A percentile compares a stretch with the other conserved stretches of the same genome.
These are phyloP conservation scores for Platanthera guangdongensis DNA, from an alignment of 106 monocot species.

Conservation along the genomic window DNA sequence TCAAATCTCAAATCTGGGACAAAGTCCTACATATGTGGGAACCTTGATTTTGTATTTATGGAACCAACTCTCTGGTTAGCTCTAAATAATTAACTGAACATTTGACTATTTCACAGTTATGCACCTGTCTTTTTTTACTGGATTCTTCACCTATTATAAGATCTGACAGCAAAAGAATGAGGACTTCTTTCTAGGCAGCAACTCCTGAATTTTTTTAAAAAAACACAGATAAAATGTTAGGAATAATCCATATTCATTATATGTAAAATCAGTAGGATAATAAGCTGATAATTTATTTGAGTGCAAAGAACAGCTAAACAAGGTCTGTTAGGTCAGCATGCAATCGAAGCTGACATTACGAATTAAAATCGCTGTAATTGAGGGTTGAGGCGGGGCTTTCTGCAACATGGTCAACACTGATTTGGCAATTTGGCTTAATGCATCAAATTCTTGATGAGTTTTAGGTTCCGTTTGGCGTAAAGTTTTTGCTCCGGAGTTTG, in stretches of 20 bases:
- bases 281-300: background rate
- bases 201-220: conserved; percentile 9
- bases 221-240: background rate
- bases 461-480: no score
- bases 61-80: conserved; percentile 4
- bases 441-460: no score
- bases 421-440: background rate
- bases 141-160: conserved; percentile 19
- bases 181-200: conserved; percentile 14
- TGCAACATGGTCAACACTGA: background rate
- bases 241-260: background rate
- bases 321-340: no score
- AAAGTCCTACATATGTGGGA: background rate
- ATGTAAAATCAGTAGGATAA: background rate
- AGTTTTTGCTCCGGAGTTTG: no score
- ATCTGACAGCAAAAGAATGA: conserved; percentile 12
- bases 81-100: background rate
- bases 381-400: no score
- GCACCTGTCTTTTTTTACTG: conserved; percentile 5
- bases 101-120: background rate
- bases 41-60: background rate
- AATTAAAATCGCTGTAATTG: no score
- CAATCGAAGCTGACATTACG: no score
- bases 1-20: background rate
- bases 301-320: background rate